These are phyloP conservation scores for Epichloe elymi DNA, from an alignment of 2,329 filamentous ascomycete species.

Conservation along the genomic window DNA sequence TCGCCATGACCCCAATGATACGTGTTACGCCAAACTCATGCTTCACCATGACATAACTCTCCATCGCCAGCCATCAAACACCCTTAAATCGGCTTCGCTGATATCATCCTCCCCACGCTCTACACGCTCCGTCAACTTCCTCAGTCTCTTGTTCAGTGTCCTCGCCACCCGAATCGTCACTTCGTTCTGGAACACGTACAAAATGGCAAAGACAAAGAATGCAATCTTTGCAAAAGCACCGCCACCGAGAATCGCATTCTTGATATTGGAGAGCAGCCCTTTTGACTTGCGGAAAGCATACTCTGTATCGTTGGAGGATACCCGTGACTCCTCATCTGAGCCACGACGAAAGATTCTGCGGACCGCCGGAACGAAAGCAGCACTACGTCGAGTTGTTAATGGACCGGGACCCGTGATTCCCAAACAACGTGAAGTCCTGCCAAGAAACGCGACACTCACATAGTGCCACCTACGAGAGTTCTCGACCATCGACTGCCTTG, in stretches of 20 bases:
- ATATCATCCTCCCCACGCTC: slow-evolving; percentile 33
- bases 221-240: slow-evolving; percentile 35
- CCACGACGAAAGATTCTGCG: slow-evolving; percentile 37
- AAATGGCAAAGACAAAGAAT: slow-evolving; percentile 41
- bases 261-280: slow-evolving; percentile 36
- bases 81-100: slow-evolving; percentile 33
- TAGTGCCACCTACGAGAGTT: slow-evolving; percentile 36
- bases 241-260: slow-evolving; percentile 29
- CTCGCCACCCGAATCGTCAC: slow-evolving; percentile 40
- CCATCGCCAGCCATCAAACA: slow-evolving; percentile 44
- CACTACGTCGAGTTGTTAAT: slow-evolving; percentile 19
- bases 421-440: not conserved
- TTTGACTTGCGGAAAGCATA: slow-evolving; percentile 41
- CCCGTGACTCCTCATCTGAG: slow-evolving; percentile 21
- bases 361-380: slow-evolving; percentile 37
- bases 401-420: no score
- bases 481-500: slow-evolving; percentile 38
- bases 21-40: no score
- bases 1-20: no score
- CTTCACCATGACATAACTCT: slow-evolving; percentile 35
- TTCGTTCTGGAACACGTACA: slow-evolving; percentile 47
- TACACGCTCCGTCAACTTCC: slow-evolving; percentile 32
- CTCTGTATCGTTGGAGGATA: slow-evolving; percentile 38
- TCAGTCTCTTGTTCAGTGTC: slow-evolving; percentile 37
- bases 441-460: slow-evolving; percentile 26